A percentile compares a stretch with the other conserved stretches of the same genome.
phyloP scores from a whole-genome alignment of 306 rosid genomes.

The Fragaria ananassa region DNA sequence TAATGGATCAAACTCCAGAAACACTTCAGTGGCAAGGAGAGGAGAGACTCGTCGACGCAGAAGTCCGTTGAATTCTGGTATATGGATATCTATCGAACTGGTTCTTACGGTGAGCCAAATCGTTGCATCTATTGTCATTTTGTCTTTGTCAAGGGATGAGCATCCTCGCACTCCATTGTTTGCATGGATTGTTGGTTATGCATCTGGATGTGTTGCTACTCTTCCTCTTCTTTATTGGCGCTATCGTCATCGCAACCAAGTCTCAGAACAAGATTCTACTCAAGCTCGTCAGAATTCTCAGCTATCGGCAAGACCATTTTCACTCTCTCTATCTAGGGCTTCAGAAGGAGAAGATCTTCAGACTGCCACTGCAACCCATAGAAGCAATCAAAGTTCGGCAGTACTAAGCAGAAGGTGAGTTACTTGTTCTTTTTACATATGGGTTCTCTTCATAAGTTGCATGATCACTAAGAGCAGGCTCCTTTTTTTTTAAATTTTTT shows the following conservation, averaged over 20 bases:
- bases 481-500: not conserved
- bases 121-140: conserved; percentile 69
- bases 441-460: not conserved
- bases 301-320: conserved; percentile 60
- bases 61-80: conserved; percentile 86
- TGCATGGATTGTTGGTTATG: conserved; percentile 89
- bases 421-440: conserved; percentile 24
- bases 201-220: conserved; percentile 86
- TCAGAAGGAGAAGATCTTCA: conserved; percentile 66
- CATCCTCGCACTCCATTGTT: conserved; percentile 77
- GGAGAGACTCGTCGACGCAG: conserved; percentile 73
- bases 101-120: conserved; percentile 80
- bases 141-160: conserved; percentile 77
- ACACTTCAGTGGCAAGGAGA: conserved; percentile 53
- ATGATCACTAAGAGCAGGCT: not conserved
- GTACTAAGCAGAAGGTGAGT: conserved; percentile 64
- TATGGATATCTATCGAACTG: conserved; percentile 91
- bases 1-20: conserved; percentile 62
- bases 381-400: conserved; percentile 49
- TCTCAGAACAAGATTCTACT: conserved; percentile 60
- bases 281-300: conserved; percentile 76
- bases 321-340: conserved; percentile 61
- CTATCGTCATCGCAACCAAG: conserved; percentile 68
- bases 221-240: conserved; percentile 97
- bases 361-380: conserved; percentile 40